Conservation (phyloP, 2,329 filamentous ascomycete species). For the Fusarium devonianum region DNA sequence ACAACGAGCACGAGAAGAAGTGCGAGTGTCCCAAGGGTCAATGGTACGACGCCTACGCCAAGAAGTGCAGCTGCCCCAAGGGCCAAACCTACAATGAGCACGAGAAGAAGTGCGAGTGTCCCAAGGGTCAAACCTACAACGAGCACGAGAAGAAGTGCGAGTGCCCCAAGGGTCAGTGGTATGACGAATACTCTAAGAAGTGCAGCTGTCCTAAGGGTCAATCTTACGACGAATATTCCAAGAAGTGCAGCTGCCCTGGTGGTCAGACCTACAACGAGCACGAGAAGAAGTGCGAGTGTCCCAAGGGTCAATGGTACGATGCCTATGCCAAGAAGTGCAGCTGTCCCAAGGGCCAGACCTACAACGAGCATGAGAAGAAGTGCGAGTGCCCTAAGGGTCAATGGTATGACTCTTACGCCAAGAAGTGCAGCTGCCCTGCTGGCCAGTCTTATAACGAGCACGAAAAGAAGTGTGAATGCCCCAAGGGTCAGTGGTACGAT, state of each 20-base stretch:
- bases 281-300: not conserved
- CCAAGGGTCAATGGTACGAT: not conserved
- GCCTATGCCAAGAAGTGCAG: slow-evolving; percentile 14
- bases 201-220: slow-evolving; percentile 6
- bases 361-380: slow-evolving; percentile 1
- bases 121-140: not conserved
- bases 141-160: not conserved
- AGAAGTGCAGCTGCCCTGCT: slow-evolving; percentile 16
- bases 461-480: slow-evolving; percentile 16
- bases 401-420: slow-evolving; percentile 7
- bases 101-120: slow-evolving; percentile 12
- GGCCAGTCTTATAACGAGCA: slow-evolving; percentile 3
- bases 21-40: slow-evolving; percentile 12
- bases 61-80: not conserved
- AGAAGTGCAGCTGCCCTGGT: slow-evolving; percentile 15
- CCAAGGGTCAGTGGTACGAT: not conserved
- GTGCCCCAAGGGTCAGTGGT: slow-evolving; percentile 4
- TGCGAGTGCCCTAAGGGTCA: slow-evolving; percentile 26
- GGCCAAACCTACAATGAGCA: not conserved
- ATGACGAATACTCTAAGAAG: slow-evolving; percentile 13
- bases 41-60: slow-evolving; percentile 4
- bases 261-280: slow-evolving; percentile 6
- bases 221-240: slow-evolving; percentile 2
- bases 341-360: slow-evolving; percentile 8
- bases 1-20: slow-evolving; percentile 3